phyloP scores from a whole-genome alignment of 2,329 filamentous ascomycete species.

The Chaetomiaceae sp. region DNA sequence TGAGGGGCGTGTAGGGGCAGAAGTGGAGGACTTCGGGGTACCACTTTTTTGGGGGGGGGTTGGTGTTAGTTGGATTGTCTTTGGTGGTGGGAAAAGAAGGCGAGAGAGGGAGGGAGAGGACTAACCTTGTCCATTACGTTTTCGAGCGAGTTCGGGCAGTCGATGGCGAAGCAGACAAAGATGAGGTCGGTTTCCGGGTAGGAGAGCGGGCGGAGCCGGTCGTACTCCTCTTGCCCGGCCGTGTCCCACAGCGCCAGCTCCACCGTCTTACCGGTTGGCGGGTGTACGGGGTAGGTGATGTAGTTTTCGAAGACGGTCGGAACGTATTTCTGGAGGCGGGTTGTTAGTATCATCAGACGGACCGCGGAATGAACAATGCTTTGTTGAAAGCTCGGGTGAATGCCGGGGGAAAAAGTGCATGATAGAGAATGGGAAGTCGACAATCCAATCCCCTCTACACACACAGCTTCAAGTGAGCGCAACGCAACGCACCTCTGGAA shows the following conservation, averaged over 20 bases:
- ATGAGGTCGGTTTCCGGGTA: conserved; percentile 97
- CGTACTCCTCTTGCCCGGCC: conserved; percentile 97
- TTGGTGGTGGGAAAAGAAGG: conserved; percentile 1
- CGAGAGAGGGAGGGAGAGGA: not conserved
- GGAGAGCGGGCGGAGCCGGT: conserved; percentile 87
- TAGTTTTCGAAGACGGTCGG: conserved; percentile 99
- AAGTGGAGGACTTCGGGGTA: conserved; percentile 99
- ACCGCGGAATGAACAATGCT: no score
- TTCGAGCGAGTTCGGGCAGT: conserved; percentile 95
- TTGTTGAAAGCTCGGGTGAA: no score
- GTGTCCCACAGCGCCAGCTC: conserved; percentile 98
- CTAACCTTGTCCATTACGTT: conserved; percentile 98
- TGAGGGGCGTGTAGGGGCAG: conserved; percentile 92
- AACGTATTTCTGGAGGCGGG: conserved; percentile 85
- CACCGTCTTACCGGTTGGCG: conserved; percentile 83
- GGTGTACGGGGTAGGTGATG: conserved; percentile 93
- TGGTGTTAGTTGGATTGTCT: not conserved
- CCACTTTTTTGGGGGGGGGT: conserved; percentile 59
- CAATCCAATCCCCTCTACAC: no score
- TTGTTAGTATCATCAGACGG: no score
- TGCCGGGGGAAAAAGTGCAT: no score
- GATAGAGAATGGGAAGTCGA: no score
- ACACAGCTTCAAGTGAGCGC: no score
- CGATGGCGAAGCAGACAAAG: conserved; percentile 98
- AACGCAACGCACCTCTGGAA: conserved; percentile 81